Evolutionary conservation across 306 rosid genomes (phyloP), one percentile per base, ranked within the genome.

Genomic region (Notholithocarpus densiflorus): DNA sequence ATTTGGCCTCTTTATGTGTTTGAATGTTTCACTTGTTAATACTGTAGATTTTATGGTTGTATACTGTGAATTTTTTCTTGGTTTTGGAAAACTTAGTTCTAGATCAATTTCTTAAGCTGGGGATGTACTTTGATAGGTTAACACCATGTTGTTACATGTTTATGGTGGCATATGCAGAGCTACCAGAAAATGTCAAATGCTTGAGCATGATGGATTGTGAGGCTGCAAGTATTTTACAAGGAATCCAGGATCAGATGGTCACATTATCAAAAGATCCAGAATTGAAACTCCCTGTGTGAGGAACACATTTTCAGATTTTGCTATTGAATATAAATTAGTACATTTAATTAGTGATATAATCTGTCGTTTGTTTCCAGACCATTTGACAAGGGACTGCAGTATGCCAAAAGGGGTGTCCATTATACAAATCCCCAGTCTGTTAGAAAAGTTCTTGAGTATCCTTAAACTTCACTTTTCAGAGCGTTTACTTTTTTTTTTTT

Each of bases 301-400:
- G 68, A 82, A 81, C 60, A 32, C 61, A 29, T 71, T 73, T 29
- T 24, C 40, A 26, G 51, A 59, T 72, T 75, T 77, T 64, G 23
- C 43, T 75, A 32, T 73, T 57, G 71, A 75, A 68, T 68, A 59
- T 53, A 57, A 43, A 56, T 74, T 56, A 56, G 18, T 59, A 10
- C 19, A 34, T 76, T 54, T 48, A 64, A 71, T 24, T 68, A 75
- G 61, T 57, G 69, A 76, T 77, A 76, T 60, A 40, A 82, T 65
- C 8, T 43, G 20, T 69, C 34, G 23, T 82, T 79, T 82, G 75
- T 59, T 84, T 70, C 75, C 80, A 95, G 97, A 68, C 77, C 97
- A 69, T 95, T 92, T 81, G 91, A 92, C 87, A 91, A 77, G 78
- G 98, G 94, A 55, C 84, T 95, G 87, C 94, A 82, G 71, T 91